Base-by-base conservation (phyloP, 768 basidiomycete species). In the Imleria badia region DNA sequence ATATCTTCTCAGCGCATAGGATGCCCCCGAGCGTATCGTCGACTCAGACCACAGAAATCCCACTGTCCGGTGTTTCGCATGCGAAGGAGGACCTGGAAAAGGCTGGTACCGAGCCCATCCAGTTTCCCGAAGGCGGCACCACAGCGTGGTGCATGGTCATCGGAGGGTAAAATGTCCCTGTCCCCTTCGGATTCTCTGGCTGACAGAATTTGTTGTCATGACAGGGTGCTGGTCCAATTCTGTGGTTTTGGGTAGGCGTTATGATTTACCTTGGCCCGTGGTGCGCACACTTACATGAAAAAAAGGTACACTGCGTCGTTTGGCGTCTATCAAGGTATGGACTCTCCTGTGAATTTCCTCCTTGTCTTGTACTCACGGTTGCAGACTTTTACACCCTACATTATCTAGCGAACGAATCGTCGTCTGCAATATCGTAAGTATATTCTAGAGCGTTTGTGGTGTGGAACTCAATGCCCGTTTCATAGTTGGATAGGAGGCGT, bases 401-500 rank as follows among this genome's bases (percentile, higher is more conserved):
- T 30, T 75, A 75, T 55, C 66, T 78, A 15, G 60, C 65, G 1
- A 65, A 72, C 19, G 55, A 67, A 34, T 66, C 72, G 0, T 23
- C 73, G 2, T 76, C 74, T 15, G 56, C 67, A 6, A 73, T 76
- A 54, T 71, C 73, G 76, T 75, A 45, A 51, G 74, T 64, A 35
- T 46, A 5, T 3, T 42, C 17, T 26, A 34, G 26, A 49, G 7
- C 13, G 26, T 26, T 3, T 30, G 23, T 26, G 26, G 14, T 10
- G 15, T 0, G 10, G 14, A 15, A 8, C 12, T 47, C 44, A 30
- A 66, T 42, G 30, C 30, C 3, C 30, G 39, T 26, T 34, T 13
- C 55, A 34, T 45, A 72, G 72, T 13, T 76, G 73, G 73, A 76
- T 84, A 54, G 82, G 81, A 39, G 76, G 80, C 29, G 60, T 75